Evolutionary conservation across 345 rosid genomes (phyloP).

Genomic region (Toxicodendron radicans): DNA sequence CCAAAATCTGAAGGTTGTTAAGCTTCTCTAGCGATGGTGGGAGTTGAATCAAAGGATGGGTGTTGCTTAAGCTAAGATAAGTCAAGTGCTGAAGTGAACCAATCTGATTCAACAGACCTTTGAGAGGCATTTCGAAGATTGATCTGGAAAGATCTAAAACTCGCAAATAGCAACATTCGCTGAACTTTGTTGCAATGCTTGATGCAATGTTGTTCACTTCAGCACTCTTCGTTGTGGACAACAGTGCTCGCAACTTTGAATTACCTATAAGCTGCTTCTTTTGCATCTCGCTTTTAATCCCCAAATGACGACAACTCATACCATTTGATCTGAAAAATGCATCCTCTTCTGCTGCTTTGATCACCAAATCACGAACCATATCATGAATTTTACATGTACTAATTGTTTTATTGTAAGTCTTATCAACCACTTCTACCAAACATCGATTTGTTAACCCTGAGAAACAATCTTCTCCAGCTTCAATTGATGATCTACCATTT

Average conservation of each 20-base stretch:
- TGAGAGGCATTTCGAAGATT: slow-evolving; percentile 47
- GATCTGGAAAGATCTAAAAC: slow-evolving; percentile 59
- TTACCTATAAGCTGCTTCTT: slow-evolving; percentile 34
- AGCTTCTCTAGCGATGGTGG: slow-evolving; percentile 59
- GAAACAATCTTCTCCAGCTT: slow-evolving; percentile 61
- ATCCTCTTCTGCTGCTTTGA: slow-evolving; percentile 42
- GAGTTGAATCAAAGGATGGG: slow-evolving; percentile 59
- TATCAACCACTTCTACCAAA: slow-evolving; percentile 59
- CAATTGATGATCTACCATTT: slow-evolving; percentile 44
- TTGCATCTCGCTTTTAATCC: slow-evolving; percentile 37
- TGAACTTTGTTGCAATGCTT: slow-evolving; percentile 35
- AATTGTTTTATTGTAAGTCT: slow-evolving; percentile 49
- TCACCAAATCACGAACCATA: slow-evolving; percentile 49
- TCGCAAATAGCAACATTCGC: slow-evolving; percentile 45
- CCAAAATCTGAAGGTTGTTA: slow-evolving; percentile 56
- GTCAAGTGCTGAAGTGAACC: slow-evolving; percentile 53
- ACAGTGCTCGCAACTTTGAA: slow-evolving; percentile 51
- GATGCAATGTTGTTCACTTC: slow-evolving; percentile 60
- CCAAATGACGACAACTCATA: slow-evolving; percentile 45
- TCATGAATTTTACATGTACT: slow-evolving; percentile 45
- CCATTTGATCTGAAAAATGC: slow-evolving; percentile 40
- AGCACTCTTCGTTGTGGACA: slow-evolving; percentile 58
- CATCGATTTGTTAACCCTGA: slow-evolving; percentile 58
- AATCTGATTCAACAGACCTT: slow-evolving; percentile 39
- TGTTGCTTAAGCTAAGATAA: slow-evolving; percentile 66